These are phyloP conservation scores for Collybia nuda DNA, from an alignment of 768 basidiomycete species.

Conservation along the genomic window DNA sequence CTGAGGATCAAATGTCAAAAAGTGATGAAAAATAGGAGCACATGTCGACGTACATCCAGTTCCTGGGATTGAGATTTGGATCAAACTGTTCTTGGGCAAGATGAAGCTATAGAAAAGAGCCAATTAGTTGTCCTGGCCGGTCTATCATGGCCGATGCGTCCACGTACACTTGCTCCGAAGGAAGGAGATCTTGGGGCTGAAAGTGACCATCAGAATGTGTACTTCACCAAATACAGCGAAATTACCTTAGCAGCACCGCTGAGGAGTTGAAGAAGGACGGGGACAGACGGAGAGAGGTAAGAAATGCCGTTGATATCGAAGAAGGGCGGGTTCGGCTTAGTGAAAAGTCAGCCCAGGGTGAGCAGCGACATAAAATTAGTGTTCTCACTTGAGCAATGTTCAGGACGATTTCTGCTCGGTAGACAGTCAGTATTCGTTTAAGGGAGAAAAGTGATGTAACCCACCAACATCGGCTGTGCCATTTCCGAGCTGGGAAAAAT, in stretches of 20 bases:
- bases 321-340: constrained; percentile 28
- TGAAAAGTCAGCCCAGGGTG: background rate
- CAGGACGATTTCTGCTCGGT: constrained; percentile 12
- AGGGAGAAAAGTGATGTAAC: background rate
- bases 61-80: constrained; percentile 26
- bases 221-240: background rate
- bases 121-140: background rate
- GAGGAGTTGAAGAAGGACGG: constrained; percentile 53
- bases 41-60: constrained; percentile 24
- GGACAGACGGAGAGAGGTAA: constrained; percentile 40
- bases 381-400: constrained; percentile 16
- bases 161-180: constrained; percentile 26
- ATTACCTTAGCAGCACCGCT: constrained; percentile 36
- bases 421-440: background rate
- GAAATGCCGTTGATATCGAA: constrained; percentile 29
- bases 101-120: constrained; percentile 2
- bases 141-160: no score
- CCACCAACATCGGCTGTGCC: constrained; percentile 17
- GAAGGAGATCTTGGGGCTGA: constrained; percentile 44
- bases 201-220: background rate
- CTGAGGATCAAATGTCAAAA: background rate
- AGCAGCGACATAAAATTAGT: background rate
- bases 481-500: constrained; percentile 13
- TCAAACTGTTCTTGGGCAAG: constrained; percentile 17
- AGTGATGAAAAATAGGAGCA: background rate